Evolutionary conservation across 495 filamentous ascomycete genomes (phyloP), one percentile per base, ranked within the genome.

Genomic region (Halenospora varia): DNA sequence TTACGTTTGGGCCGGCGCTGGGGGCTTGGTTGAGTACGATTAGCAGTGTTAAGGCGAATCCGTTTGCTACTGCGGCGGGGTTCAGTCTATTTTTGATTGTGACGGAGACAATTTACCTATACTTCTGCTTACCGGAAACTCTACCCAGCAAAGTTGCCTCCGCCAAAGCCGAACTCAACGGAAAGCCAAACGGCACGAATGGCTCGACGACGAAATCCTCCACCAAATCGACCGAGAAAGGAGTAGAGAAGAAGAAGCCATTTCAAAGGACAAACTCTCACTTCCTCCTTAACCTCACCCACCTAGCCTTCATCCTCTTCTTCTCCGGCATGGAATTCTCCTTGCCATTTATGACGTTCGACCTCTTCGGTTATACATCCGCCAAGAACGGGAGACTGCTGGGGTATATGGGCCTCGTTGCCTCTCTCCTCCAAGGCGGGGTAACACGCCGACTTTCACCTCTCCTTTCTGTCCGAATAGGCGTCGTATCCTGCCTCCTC

Each of bases 301-400:
- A 99, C 68, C 83, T 99, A 66, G 69, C 85, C 45, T 99, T 99
- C 73, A 82, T 99, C 53, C 84, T 99, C 10, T 96, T 96, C 63
- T 99, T 99, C 72, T 94, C 89, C 20, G 94, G 94, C 51, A 88
- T 99, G 85, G 94, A 99, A 64, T 97, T 96, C 68, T 89, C 85
- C 1, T 84, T 99, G 0, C 91, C 94, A 0, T 99, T 99, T 73
- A 89, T 97, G 81, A 97, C 95, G 0, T 94, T 92, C 62, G 92
- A 96, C 55, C 79, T 97, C 35, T 97, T 96, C 70, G 79, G 78
- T 3, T 90, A 88, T 66, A 81, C 82, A n/a, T 86, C 90, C 3
- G 77, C 81, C 2, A 78, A 88, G 15, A 93, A 90, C 60, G 94
- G 94, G 6, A 82, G 84, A n/a, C 83, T 99, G 2, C 84, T 99